Evolutionary conservation across 106 monocot genomes (phyloP), one percentile per base, ranked within the genome.

Genomic region (Narthecium ossifragum): DNA sequence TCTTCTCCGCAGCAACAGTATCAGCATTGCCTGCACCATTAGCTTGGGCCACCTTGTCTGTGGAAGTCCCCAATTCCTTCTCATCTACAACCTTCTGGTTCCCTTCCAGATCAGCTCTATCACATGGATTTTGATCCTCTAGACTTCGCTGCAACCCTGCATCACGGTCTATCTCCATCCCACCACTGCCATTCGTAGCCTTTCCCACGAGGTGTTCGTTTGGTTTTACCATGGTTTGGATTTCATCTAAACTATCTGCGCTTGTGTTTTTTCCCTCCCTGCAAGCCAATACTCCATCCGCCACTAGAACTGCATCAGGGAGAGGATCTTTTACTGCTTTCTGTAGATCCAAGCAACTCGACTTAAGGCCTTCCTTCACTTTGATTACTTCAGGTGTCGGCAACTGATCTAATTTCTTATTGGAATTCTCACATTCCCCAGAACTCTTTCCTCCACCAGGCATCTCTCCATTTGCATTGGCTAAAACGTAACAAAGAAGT

Each of bases 321-420:
- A 73, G 51, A 41, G 65, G 73, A 6, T 73, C 72, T 31, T 37
- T 39, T 30, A 73, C 72, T 26, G 28, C 65, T 34, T 6, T 59
- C 22, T 73, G 58, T 6, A 65, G 43, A 41, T 26, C 59, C 0
- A 9, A 18, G 17, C 50, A 51, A 31, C 73, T 59, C 29, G 59
- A 31, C 36, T 34, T 60, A 17, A 65, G 41, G 7, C 58, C 51
- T 66, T 66, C 50, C 51, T 65, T 65, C 37, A 59, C 50, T 28
- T 20, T 51, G 4, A 31, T 31, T 7, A 64, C 31, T 34, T 57
- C 64, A 26, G 46, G 24, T 20, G 43, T 15, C 5, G 22, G 31
- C 31, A 51, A 13, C 20, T 6, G 32, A 57, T 57, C 20, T 20
- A 29, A 22, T 36, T 57, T 57, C 4, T 26, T 52, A 3, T 0